phyloP scores from a whole-genome alignment of 2,329 filamentous ascomycete genomes.

The Didymosphaeria variabile region DNA sequence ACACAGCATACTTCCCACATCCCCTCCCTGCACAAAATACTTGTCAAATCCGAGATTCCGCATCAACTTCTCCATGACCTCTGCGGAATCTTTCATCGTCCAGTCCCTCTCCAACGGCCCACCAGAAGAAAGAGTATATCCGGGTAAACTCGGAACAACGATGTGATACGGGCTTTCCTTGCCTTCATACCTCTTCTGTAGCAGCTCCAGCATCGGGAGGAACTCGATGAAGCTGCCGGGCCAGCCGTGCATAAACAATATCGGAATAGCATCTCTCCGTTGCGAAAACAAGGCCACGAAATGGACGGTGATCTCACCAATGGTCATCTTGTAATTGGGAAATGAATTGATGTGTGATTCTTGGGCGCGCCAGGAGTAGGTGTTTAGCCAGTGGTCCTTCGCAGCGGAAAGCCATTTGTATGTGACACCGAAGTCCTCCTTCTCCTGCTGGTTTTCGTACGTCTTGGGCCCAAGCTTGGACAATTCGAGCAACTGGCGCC shows the following conservation, averaged over 20 bases:
- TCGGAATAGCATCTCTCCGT: slow-evolving; percentile 61
- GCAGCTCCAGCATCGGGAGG: slow-evolving; percentile 58
- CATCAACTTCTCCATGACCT: slow-evolving; percentile 64
- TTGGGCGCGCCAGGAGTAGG: slow-evolving; percentile 48
- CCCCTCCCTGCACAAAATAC: slow-evolving; percentile 67
- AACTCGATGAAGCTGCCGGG: slow-evolving; percentile 67
- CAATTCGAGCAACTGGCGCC: slow-evolving; percentile 47
- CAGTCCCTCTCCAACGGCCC: slow-evolving; percentile 59
- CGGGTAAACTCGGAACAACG: slow-evolving; percentile 65
- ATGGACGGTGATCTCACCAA: slow-evolving; percentile 60
- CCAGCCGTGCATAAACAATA: slow-evolving; percentile 67
- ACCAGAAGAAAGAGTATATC: slow-evolving; percentile 61
- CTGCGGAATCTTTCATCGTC: slow-evolving; percentile 49
- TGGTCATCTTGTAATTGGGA: slow-evolving; percentile 59
- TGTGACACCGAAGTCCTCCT: slow-evolving; percentile 39
- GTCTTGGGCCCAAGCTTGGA: slow-evolving; percentile 44
- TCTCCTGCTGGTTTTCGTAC: slow-evolving; percentile 40
- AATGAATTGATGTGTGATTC: slow-evolving; percentile 61
- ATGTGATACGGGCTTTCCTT: slow-evolving; percentile 65
- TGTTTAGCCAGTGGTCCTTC: slow-evolving; percentile 51
- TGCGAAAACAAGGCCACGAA: slow-evolving; percentile 66
- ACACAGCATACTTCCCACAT: slow-evolving; percentile 60
- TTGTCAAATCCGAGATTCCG: slow-evolving; percentile 62
- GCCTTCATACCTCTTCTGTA: slow-evolving; percentile 59
- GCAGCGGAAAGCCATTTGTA: slow-evolving; percentile 45